A percentile compares a stretch with the other conserved stretches of the same genome.
Evolutionary conservation across 345 rosid genomes (phyloP).

Genomic region (Bruguiera gymnorhiza): DNA sequence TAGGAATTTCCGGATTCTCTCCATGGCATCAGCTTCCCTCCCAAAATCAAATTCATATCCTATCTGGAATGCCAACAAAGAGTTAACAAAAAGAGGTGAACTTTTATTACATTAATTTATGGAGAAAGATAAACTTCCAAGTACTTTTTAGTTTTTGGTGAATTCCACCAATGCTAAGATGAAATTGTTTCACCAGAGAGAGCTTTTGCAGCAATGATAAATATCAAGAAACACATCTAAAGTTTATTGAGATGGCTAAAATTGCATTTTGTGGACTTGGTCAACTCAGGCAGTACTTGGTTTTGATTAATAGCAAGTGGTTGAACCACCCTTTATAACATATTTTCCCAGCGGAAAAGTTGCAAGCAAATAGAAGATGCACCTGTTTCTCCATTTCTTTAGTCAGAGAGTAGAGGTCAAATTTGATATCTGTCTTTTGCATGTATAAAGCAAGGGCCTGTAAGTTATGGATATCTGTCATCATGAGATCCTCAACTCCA

Average conservation of each 20-base stretch:
- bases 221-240: neutral
- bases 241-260: no score
- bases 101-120: slow-evolving; percentile 7
- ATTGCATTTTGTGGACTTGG: no score
- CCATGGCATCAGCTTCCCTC: slow-evolving; percentile 87
- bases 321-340: no score
- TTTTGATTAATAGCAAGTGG: no score
- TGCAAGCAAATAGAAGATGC: neutral
- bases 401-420: slow-evolving; percentile 72
- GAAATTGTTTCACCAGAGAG: neutral
- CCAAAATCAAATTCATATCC: slow-evolving; percentile 90
- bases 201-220: slow-evolving; percentile 1
- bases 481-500: slow-evolving; percentile 81
- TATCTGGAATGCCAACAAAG: slow-evolving; percentile 52
- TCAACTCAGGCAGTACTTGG: no score
- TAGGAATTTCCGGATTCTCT: slow-evolving; percentile 64
- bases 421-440: slow-evolving; percentile 85
- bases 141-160: neutral
- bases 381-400: slow-evolving; percentile 99
- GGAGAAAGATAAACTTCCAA: slow-evolving; percentile 2
- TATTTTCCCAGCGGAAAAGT: neutral
- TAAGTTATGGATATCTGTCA: slow-evolving; percentile 87
- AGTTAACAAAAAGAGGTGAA: slow-evolving; percentile 10
- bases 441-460: slow-evolving; percentile 91
- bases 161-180: neutral